phyloP scores from a whole-genome alignment of 225 moss, liverwort and hornwort species.

The Antitrichia curtipendula region DNA sequence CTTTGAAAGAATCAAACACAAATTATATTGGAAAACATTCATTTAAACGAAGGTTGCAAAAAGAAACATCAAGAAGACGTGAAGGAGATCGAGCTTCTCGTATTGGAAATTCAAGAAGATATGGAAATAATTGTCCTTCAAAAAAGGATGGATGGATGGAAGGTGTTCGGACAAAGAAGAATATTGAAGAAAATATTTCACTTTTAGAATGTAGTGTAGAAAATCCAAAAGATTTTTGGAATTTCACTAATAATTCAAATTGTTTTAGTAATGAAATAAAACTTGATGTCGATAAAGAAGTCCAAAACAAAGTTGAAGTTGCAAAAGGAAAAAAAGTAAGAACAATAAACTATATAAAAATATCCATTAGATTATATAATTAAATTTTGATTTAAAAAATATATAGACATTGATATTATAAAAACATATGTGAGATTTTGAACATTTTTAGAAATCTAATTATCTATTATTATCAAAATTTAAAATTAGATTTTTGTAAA shows the following conservation, averaged over 20 bases:
- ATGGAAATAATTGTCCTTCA: neutral
- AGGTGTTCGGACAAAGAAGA: neutral
- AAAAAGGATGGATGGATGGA: neutral
- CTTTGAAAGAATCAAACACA: neutral
- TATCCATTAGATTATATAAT: neutral
- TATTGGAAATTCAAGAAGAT: slow-evolving; percentile 5
- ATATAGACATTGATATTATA: neutral
- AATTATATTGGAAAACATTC: slow-evolving; percentile 4
- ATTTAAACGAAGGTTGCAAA: slow-evolving; percentile 5
- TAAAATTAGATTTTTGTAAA: neutral
- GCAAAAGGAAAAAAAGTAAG: neutral
- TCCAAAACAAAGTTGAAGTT: neutral
- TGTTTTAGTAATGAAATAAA: neutral
- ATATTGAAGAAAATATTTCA: neutral
- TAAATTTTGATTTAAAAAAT: too few species aligned
- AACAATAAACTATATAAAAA: neutral
- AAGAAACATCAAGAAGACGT: neutral
- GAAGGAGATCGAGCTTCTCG: slow-evolving; percentile 14
- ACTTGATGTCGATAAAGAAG: neutral
- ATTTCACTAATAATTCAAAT: neutral
- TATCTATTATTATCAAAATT: neutral
- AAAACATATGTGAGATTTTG: neutral
- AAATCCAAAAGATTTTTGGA: neutral
- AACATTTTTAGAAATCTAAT: too few species aligned
- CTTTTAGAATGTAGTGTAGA: neutral